Base-by-base conservation (phyloP, 306 rosid species). In the Cicer cuneatum region DNA sequence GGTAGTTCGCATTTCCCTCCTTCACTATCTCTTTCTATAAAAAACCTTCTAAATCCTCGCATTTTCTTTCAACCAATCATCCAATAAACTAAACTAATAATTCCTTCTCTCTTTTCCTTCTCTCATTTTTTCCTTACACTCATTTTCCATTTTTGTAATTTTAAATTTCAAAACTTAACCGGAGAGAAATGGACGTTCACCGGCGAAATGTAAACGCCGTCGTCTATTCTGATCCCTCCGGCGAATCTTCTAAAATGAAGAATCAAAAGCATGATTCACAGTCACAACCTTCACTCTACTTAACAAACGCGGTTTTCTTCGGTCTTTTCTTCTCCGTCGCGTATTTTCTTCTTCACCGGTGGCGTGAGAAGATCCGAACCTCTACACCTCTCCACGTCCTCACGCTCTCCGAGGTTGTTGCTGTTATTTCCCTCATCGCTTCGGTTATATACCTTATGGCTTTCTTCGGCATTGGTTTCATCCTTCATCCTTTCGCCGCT, bases 301-400 rank as follows among this genome's bases (percentile, higher is more conserved):
- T 89, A 0, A 88, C 94, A 6, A 91, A 93, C 77, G 88, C 74
- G 1, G 63, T 84, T 8, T 91, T 89, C 88, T 91, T 93, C 82
- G 33, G 71, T 3, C 71, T 91, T 9, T 93, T 89, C 86, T 93
- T 89, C 91, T 89, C 97, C 10, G 94, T 91, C 1, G 90, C 90
- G 0, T 91, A 89, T 66, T 93, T 88, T 80, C 76, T 93, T 74
- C 96, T 93, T 52, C 85, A 80, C 66, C 80, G 94, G 12, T 93
- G 97, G 97, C 88, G 96, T 0, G 97, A 89, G 73, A 91, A 93
- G 87, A 88, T 93, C 85, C 87, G 98, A 3, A 87, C 85, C 43
- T 87, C 96, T 39, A 87, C 90, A 11, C 98, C 98, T 8, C 94
- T 93, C 37, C 96, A 91, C 49, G 78, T 86, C 51, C 73, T 91